A percentile compares a stretch with the other conserved stretches of the same genome.
Conservation (phyloP, 257 asterid genomes). For the Solanum virginianum region DNA sequence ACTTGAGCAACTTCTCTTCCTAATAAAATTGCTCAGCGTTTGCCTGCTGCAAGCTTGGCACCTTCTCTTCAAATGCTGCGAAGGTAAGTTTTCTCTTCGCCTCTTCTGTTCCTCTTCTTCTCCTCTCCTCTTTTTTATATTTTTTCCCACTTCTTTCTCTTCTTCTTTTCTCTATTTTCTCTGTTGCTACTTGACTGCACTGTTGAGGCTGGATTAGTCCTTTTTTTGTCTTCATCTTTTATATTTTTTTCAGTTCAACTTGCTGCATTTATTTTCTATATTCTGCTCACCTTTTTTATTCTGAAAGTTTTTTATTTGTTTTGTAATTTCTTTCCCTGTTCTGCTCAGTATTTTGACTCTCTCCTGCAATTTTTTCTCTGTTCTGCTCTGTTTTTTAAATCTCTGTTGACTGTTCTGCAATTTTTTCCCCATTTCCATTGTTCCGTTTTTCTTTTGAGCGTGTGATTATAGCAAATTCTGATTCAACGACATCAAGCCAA, state of each 20-base stretch:
- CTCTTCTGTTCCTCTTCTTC: not conserved
- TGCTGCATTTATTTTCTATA: not conserved
- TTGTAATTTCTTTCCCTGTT: not conserved
- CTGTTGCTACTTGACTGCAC: not conserved
- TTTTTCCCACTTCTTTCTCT: not conserved
- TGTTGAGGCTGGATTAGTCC: not conserved
- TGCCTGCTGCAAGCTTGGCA: not conserved
- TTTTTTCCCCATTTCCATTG: not conserved
- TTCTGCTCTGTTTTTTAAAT: not conserved
- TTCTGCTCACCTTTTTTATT: not conserved
- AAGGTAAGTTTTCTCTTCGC: not conserved
- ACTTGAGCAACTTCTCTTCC: not conserved
- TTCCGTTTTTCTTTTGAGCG: not conserved
- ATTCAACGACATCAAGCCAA: not conserved
- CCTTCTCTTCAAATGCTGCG: not conserved
- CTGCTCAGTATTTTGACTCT: not conserved
- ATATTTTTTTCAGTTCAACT: not conserved
- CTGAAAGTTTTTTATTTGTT: not conserved
- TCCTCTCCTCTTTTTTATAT: not conserved
- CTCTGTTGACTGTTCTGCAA: not conserved
- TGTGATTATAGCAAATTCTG: not conserved
- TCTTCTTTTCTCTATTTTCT: not conserved
- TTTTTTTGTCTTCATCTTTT: not conserved
- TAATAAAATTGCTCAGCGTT: not conserved
- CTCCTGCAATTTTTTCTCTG: not conserved